These are phyloP conservation scores for Protomyces arabidopsidicola DNA, from an alignment of 1,139 yeast species.

Conservation along the genomic window DNA sequence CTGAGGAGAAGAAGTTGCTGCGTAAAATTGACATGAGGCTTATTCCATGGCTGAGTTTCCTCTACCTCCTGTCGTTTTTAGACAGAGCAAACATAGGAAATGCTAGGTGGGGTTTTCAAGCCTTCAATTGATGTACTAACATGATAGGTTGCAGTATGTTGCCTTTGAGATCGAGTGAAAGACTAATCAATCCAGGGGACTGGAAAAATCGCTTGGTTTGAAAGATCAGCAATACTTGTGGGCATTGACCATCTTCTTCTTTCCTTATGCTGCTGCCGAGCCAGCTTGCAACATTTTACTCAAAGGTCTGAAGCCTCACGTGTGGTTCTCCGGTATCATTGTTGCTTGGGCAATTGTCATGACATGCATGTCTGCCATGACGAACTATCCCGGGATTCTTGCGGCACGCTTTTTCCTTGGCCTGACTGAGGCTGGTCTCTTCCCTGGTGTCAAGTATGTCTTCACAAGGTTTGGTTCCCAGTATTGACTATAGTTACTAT, in stretches of 20 bases:
- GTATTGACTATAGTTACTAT: conserved; percentile 59
- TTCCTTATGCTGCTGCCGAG: conserved; percentile 65
- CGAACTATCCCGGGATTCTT: conserved; percentile 54
- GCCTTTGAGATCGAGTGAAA: conserved; percentile 17
- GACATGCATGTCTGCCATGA: conserved; percentile 52
- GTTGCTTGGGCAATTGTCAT: conserved; percentile 45
- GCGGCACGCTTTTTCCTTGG: conserved; percentile 72
- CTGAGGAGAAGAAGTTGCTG: conserved; percentile 13
- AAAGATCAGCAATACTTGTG: conserved; percentile 53
- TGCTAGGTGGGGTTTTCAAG: conserved; percentile 42
- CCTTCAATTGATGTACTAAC: background rate
- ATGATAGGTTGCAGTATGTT: conserved; percentile 45
- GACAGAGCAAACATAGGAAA: conserved; percentile 61
- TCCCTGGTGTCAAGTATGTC: conserved; percentile 66
- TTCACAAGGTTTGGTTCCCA: background rate
- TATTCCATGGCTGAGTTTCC: conserved; percentile 53
- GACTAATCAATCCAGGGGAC: background rate
- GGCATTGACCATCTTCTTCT: conserved; percentile 64
- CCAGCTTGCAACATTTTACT: conserved; percentile 60
- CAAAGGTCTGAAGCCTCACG: conserved; percentile 53
- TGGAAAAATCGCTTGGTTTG: conserved; percentile 44
- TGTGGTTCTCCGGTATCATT: conserved; percentile 38
- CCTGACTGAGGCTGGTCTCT: conserved; percentile 78
- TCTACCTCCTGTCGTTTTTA: conserved; percentile 57
- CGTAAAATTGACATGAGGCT: conserved; percentile 48